Percentiles rank a stretch among this genome's conserved stretches.
Conservation (phyloP, 768 basidiomycete species). For the Austroboletus festivus region DNA sequence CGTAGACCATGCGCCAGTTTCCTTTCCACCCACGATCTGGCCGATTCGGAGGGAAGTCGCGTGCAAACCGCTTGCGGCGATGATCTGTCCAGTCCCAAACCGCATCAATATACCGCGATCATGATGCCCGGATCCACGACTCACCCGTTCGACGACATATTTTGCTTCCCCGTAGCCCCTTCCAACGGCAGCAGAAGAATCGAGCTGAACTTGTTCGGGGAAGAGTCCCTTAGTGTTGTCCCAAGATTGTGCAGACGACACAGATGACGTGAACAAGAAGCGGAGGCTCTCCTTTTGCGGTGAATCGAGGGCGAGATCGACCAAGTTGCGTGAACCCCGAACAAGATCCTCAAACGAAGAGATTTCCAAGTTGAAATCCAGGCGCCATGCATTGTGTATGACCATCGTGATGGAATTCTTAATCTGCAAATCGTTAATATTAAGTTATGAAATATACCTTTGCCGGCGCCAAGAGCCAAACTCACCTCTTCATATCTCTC, state of each 20-base stretch:
- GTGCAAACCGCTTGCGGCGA: slow-evolving; percentile 37
- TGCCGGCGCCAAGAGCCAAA: too few species aligned
- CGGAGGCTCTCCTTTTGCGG: slow-evolving; percentile 26
- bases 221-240: slow-evolving; percentile 26
- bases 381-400: slow-evolving; percentile 33
- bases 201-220: slow-evolving; percentile 34
- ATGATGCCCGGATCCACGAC: slow-evolving; percentile 1
- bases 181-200: slow-evolving; percentile 35
- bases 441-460: too few species aligned
- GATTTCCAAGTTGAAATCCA: slow-evolving; percentile 39
- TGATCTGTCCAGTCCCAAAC: slow-evolving; percentile 24
- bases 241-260: slow-evolving; percentile 35
- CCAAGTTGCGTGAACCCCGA: slow-evolving; percentile 35
- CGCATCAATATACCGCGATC: not conserved
- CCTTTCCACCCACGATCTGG: slow-evolving; percentile 41
- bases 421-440: slow-evolving; percentile 15
- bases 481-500: slow-evolving; percentile 19
- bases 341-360: slow-evolving; percentile 44
- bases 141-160: slow-evolving; percentile 39
- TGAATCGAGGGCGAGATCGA: slow-evolving; percentile 31
- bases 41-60: slow-evolving; percentile 42
- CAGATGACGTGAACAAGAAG: slow-evolving; percentile 41
- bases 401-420: slow-evolving; percentile 32
- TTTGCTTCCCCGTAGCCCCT: slow-evolving; percentile 48
- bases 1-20: slow-evolving; percentile 40